These are phyloP conservation scores for Sarocladiaceae sp. DNA, from an alignment of 2,329 filamentous ascomycete species.

Conservation along the genomic window DNA sequence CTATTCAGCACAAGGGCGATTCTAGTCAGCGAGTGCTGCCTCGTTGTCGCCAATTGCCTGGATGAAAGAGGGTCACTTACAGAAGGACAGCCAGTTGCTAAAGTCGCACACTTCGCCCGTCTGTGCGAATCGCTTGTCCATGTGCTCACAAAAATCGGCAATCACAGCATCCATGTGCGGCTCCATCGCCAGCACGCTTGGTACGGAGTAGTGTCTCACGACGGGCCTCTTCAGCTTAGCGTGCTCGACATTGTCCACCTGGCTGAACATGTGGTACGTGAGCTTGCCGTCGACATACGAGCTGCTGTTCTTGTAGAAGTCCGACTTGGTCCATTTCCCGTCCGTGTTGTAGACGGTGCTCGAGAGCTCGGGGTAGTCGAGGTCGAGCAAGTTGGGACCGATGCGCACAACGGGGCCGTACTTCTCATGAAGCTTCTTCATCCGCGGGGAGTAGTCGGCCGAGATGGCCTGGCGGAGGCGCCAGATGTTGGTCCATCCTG, in stretches of 20 bases:
- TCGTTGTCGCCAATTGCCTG: background rate
- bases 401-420: constrained; percentile 35
- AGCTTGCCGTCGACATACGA: constrained; percentile 19
- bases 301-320: constrained; percentile 21
- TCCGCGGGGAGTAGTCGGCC: constrained; percentile 21
- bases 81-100: constrained; percentile 34
- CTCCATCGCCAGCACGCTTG: constrained; percentile 17
- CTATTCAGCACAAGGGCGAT: constrained; percentile 11
- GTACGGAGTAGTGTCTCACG: constrained; percentile 20
- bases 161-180: constrained; percentile 24
- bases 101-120: constrained; percentile 25
- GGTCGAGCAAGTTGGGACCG: constrained; percentile 30
- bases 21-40: background rate
- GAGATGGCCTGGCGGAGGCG: constrained; percentile 23
- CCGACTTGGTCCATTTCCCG: constrained; percentile 24
- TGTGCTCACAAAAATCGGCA: constrained; percentile 21
- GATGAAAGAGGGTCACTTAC: too few species aligned
- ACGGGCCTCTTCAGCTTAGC: constrained; percentile 18
- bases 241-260: constrained; percentile 18
- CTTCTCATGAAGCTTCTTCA: constrained; percentile 27
- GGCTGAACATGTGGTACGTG: constrained; percentile 18
- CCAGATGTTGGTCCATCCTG: constrained; percentile 29
- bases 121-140: constrained; percentile 25
- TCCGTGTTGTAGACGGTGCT: constrained; percentile 29
- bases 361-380: constrained; percentile 30